Conservation (phyloP, 306 rosid species). For the Prunus armeniaca region DNA sequence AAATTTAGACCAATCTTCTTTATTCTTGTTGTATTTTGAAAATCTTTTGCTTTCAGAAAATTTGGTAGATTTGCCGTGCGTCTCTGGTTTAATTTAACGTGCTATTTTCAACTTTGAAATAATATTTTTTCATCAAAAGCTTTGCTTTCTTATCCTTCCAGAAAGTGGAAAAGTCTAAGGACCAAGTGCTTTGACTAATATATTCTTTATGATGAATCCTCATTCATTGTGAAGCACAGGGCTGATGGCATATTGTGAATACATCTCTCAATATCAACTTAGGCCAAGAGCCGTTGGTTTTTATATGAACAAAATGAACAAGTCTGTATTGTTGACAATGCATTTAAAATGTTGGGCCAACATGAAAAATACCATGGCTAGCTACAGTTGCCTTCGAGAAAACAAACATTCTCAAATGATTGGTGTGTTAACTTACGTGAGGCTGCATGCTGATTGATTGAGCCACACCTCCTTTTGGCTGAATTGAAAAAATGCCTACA, state of each 20-base stretch:
- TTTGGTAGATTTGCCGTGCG: not conserved
- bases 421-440: not conserved
- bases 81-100: not conserved
- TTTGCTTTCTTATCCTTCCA: not conserved
- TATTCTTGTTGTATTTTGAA: not conserved
- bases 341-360: not conserved
- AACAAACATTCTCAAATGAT: not conserved
- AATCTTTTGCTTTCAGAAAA: not conserved
- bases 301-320: not conserved
- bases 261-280: not conserved
- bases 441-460: conserved; percentile 5
- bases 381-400: too few species aligned
- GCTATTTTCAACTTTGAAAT: not conserved
- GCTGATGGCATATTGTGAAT: not conserved
- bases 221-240: not conserved
- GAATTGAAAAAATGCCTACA: not conserved
- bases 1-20: too few species aligned
- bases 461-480: not conserved
- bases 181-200: not conserved
- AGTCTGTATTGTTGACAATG: not conserved
- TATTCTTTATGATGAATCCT: not conserved
- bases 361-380: not conserved
- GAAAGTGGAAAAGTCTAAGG: not conserved
- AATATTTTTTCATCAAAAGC: too few species aligned
- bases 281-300: not conserved